Percentiles rank a stretch among this genome's conserved stretches.
Evolutionary conservation across 1,284 basidiomycete species (phyloP).

Genomic region (Ceratobasidium papillatum): DNA sequence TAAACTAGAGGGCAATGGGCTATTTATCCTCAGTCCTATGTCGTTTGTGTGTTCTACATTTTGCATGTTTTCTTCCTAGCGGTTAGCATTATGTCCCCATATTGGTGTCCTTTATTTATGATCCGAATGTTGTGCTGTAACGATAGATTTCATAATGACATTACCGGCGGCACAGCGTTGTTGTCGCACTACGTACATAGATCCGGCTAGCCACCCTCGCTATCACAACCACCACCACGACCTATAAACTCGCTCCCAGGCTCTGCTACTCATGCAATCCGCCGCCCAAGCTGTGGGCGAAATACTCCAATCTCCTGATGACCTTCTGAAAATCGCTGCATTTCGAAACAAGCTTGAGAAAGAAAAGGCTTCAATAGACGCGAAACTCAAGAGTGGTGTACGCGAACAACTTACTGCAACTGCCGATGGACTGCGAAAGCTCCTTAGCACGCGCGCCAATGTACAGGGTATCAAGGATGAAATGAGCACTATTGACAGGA

Average conservation of each 20-base stretch:
- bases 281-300: constrained; percentile 85
- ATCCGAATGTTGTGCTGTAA: not conserved
- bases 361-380: constrained; percentile 95
- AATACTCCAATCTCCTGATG: constrained; percentile 91
- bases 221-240: not conserved
- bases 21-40: not conserved
- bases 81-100: not conserved
- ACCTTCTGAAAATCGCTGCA: constrained; percentile 87
- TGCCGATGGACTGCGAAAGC: constrained; percentile 85
- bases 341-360: constrained; percentile 96
- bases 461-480: constrained; percentile 92
- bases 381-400: constrained; percentile 89
- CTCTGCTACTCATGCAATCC: constrained; percentile 25
- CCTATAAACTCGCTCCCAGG: not conserved
- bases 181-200: not conserved
- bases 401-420: constrained; percentile 95
- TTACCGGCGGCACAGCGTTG: not conserved
- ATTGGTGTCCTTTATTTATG: not conserved
- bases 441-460: constrained; percentile 82
- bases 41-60: not conserved
- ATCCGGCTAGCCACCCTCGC: not conserved
- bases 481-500: constrained; percentile 86
- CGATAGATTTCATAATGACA: constrained; percentile 24
- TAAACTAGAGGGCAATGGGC: not conserved
- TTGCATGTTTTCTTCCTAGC: not conserved